A percentile compares a stretch with the other conserved stretches of the same genome.
Evolutionary conservation across 345 rosid species (phyloP).

Genomic region (Hirschfeldia incana): DNA sequence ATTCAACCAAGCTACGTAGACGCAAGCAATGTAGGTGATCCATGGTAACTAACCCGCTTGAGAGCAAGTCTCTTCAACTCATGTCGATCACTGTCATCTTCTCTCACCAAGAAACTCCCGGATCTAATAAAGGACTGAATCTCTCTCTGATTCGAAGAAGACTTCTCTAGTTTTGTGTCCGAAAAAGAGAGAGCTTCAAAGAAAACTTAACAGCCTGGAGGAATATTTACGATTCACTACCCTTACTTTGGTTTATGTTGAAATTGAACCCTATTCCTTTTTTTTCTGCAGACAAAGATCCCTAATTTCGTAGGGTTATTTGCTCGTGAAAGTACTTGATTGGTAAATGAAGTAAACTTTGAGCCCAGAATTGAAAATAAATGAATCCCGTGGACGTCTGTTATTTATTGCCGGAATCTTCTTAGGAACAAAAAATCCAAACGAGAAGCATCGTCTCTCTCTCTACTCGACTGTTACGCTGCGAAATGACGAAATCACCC

Average conservation of each 20-base stretch:
- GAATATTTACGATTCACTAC: neutral
- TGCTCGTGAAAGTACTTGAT: neutral
- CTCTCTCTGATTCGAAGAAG: constrained; percentile 25
- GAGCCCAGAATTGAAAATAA: neutral
- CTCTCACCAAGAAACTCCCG: neutral
- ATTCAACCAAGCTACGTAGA: too few species aligned
- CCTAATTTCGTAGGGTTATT: neutral
- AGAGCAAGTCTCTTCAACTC: too few species aligned
- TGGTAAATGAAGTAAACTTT: neutral
- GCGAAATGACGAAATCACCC: constrained; percentile 31
- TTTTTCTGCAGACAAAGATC: neutral
- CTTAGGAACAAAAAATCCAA: neutral
- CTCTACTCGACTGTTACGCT: constrained; percentile 1
- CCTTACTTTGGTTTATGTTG: neutral
- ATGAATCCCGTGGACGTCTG: constrained; percentile 17
- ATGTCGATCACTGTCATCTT: constrained; percentile 96
- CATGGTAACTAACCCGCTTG: too few species aligned
- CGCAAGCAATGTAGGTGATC: too few species aligned
- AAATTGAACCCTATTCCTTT: neutral
- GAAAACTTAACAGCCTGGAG: constrained; percentile 26
- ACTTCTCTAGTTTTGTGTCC: constrained; percentile 14
- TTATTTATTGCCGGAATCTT: too few species aligned
- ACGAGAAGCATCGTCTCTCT: constrained; percentile 19
- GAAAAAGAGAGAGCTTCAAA: neutral
- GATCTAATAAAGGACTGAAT: constrained; percentile 12